phyloP scores from a whole-genome alignment of 345 rosid species.

The Lumnitzera racemosa region DNA sequence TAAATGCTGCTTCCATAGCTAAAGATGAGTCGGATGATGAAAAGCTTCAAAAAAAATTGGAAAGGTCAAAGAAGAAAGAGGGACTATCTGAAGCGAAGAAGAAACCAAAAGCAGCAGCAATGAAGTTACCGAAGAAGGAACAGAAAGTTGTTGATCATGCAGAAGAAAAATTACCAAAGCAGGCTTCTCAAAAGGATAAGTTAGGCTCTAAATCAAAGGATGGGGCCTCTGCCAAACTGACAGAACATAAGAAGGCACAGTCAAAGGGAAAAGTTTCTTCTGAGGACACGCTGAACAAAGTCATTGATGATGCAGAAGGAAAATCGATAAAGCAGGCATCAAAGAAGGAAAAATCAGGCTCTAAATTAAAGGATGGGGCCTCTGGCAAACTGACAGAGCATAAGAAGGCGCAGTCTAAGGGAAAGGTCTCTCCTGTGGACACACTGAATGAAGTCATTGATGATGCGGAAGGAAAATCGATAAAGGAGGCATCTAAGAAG shows the following conservation, averaged over 20 bases:
- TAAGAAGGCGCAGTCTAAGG: too few species aligned
- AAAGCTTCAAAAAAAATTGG: constrained; percentile 31
- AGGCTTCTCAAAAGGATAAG: too few species aligned
- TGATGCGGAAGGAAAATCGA: constrained; percentile 23
- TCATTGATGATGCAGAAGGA: constrained; percentile 1
- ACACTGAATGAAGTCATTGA: background rate
- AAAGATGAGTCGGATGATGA: constrained; percentile 33
- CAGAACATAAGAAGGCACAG: background rate
- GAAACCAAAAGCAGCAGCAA: constrained; percentile 17
- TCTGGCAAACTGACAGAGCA: background rate
- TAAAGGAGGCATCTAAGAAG: constrained; percentile 45
- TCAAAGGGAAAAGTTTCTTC: too few species aligned
- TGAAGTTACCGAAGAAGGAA: constrained; percentile 36
- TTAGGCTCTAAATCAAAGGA: too few species aligned
- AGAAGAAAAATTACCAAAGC: constrained; percentile 6
- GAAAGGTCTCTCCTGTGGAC: too few species aligned
- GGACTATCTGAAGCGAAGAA: constrained; percentile 33
- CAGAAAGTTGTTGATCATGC: constrained; percentile 29
- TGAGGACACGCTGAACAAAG: background rate
- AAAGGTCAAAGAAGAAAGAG: constrained; percentile 50
- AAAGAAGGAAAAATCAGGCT: background rate
- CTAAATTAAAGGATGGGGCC: too few species aligned
- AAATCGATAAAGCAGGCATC: background rate
- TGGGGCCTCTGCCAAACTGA: too few species aligned
- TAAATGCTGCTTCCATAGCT: constrained; percentile 23